Evolutionary conservation across 495 filamentous ascomycete species (phyloP).

Genomic region (Thermochaetoides thermophila): DNA sequence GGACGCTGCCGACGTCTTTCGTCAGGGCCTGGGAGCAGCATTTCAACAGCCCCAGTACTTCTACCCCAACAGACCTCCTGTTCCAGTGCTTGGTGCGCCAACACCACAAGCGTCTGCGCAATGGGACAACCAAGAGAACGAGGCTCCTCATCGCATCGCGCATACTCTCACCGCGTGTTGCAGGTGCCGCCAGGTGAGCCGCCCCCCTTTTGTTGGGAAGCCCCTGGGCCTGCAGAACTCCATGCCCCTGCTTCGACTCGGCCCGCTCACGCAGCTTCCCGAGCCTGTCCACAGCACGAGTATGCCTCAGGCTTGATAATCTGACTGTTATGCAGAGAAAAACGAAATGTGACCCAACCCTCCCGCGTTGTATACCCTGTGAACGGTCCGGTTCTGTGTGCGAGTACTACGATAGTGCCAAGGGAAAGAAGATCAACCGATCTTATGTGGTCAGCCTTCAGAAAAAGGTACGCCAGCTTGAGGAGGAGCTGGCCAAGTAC

Average conservation of each 20-base stretch:
- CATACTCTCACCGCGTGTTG: slow-evolving; percentile 82
- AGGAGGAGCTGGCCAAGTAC: slow-evolving; percentile 52
- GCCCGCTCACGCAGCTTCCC: neutral
- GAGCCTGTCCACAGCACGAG: neutral
- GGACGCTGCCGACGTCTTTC: slow-evolving; percentile 36
- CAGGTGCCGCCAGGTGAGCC: slow-evolving; percentile 35
- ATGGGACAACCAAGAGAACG: slow-evolving; percentile 28
- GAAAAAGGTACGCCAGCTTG: slow-evolving; percentile 61
- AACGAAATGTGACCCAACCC: slow-evolving; percentile 80
- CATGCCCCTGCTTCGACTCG: neutral
- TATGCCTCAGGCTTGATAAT: too few species aligned
- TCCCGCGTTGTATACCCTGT: slow-evolving; percentile 85
- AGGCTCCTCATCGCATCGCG: slow-evolving; percentile 45
- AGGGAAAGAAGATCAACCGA: slow-evolving; percentile 60
- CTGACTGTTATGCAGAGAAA: slow-evolving; percentile 49
- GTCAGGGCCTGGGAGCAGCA: slow-evolving; percentile 32
- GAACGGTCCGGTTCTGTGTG: slow-evolving; percentile 77
- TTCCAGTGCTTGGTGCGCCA: slow-evolving; percentile 12
- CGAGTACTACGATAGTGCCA: slow-evolving; percentile 83
- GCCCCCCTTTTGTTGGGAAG: neutral
- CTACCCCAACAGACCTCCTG: slow-evolving; percentile 16
- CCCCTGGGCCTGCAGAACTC: too few species aligned
- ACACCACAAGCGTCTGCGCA: slow-evolving; percentile 10
- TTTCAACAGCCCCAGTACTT: slow-evolving; percentile 20
- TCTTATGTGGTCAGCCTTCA: slow-evolving; percentile 81